Base-by-base conservation (phyloP, 116 monocot species). In the Papilionanthe hybrid region DNA sequence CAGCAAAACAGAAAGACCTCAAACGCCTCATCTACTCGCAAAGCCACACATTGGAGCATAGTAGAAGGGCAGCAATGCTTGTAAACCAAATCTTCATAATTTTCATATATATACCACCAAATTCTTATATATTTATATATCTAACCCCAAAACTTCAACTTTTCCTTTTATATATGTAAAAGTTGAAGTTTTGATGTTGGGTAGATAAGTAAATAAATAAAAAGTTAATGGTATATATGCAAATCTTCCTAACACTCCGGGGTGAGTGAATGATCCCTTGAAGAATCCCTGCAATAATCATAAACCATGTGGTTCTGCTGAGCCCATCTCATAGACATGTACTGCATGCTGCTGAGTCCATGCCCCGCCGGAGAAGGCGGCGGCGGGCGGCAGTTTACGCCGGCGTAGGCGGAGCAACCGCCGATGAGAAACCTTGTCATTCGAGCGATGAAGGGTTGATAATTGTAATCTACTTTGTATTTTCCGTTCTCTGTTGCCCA, bases 401-500 rank as follows among this genome's bases (percentile, higher is more conserved):
- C 63, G 19, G 93, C 76, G 25, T 76, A 50, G 9, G 87, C 85
- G 0, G 87, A 55, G 86, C 93, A 93, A 12, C 90, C 96, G 1
- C 74, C 75, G 37, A 88, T 20, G 66, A 66, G 60, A 86, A 96
- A 90, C 18, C 78, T 78, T 37, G 85, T 82, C 81, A 92, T 85
- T 5, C 41, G 79, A 1, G 90, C 88, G 0, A 93, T 84, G 48
- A 96, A 96, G 5, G 93, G 96, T 53, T 88, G 86, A 80, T 89
- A 92, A 0, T 82, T 77, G 78, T 96, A 96, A 71, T 96, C 90
- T 2, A 85, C 92, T 75, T 83, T 86, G 86, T 90, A 90, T 44
- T 67, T 86, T 12, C 96, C 96, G 60, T 92, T 84, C 45, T 96
- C 96, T 0, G 96, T 96, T 15, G 96, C 96, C 96, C 96, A 96